phyloP scores from a whole-genome alignment of 371 early-diverging fungal species.

The Mucor ambiguus region DNA sequence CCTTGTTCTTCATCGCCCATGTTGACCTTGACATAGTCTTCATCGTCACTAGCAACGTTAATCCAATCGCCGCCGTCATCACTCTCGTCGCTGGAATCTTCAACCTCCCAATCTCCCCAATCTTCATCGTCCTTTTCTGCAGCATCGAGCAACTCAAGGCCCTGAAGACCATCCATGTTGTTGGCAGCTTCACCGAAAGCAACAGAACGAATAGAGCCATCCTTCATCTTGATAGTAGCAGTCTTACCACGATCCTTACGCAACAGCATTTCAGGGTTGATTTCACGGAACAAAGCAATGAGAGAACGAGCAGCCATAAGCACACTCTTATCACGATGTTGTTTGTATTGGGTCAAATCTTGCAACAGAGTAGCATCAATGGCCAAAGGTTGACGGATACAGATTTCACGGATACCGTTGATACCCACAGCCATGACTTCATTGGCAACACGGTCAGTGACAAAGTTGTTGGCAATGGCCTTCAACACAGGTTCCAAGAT shows the following conservation, averaged over 20 bases:
- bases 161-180: slow-evolving; percentile 72
- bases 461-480: slow-evolving; percentile 94
- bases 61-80: slow-evolving; percentile 55
- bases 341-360: slow-evolving; percentile 89
- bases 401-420: slow-evolving; percentile 94
- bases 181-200: slow-evolving; percentile 73
- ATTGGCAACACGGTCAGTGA: slow-evolving; percentile 84
- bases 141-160: slow-evolving; percentile 69
- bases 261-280: slow-evolving; percentile 90
- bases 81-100: slow-evolving; percentile 58
- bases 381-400: slow-evolving; percentile 86
- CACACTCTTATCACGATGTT: slow-evolving; percentile 88
- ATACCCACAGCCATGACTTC: slow-evolving; percentile 95
- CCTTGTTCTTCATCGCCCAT: slow-evolving; percentile 45
- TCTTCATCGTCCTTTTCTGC: slow-evolving; percentile 50
- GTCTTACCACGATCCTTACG: slow-evolving; percentile 92
- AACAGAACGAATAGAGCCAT: slow-evolving; percentile 57
- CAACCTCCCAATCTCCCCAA: slow-evolving; percentile 66
- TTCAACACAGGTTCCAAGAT: slow-evolving; percentile 80
- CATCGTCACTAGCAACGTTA: slow-evolving; percentile 55
- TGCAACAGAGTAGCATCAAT: slow-evolving; percentile 86
- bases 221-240: slow-evolving; percentile 72
- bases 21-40: slow-evolving; percentile 42
- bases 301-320: slow-evolving; percentile 91
- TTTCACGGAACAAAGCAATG: slow-evolving; percentile 87